phyloP scores from a whole-genome alignment of 371 early-diverging fungal genomes.

The Apophysomyces sp. region DNA sequence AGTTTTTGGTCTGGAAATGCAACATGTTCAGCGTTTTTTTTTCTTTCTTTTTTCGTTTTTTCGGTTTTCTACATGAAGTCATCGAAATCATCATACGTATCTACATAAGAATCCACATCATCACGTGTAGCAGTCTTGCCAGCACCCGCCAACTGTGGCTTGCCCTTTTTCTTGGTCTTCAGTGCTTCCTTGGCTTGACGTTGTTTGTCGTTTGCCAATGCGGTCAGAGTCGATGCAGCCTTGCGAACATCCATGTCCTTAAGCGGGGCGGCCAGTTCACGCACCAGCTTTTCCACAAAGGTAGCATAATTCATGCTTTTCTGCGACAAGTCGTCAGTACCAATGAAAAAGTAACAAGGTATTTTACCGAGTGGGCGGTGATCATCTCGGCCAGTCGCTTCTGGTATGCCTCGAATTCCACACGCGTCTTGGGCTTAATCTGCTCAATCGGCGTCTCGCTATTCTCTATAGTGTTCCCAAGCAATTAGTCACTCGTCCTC shows the following conservation, averaged over 20 bases:
- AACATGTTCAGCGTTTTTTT: not conserved
- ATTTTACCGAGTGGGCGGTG: conserved; percentile 63
- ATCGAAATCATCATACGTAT: conserved; percentile 70
- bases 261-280: conserved; percentile 76
- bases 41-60: conserved; percentile 14
- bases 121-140: conserved; percentile 46
- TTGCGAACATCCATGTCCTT: conserved; percentile 84
- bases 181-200: conserved; percentile 67
- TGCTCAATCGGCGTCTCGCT: conserved; percentile 58
- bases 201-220: conserved; percentile 91
- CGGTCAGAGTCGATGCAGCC: conserved; percentile 71
- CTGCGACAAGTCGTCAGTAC: conserved; percentile 11
- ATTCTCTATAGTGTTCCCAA: conserved; percentile 27
- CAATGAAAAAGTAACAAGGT: not conserved
- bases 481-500: not conserved
- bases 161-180: conserved; percentile 72
- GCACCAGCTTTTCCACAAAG: conserved; percentile 80
- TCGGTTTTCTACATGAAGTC: conserved; percentile 73
- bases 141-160: conserved; percentile 55
- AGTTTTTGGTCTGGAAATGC: not conserved
- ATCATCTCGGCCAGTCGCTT: conserved; percentile 71
- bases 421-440: conserved; percentile 78
- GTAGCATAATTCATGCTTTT: conserved; percentile 52
- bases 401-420: conserved; percentile 80
- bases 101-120: conserved; percentile 31